Conservation (phyloP, 805 yeast species). For the Nakazawaea molendinolei region DNA sequence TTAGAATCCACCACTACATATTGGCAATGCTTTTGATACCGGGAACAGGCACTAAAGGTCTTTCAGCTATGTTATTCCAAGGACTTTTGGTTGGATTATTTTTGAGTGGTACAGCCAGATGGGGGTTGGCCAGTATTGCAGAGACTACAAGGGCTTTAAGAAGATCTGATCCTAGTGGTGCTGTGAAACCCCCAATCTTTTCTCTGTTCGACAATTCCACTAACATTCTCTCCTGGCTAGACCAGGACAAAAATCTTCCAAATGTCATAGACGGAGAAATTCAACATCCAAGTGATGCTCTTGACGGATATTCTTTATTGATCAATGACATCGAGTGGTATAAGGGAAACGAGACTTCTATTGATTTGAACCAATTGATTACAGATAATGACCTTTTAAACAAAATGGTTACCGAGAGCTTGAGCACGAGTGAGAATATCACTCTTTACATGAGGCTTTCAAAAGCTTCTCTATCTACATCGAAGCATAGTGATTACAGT, state of each 20-base stretch:
- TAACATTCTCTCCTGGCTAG: conserved; percentile 33
- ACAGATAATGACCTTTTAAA: conserved; percentile 23
- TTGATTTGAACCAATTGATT: conserved; percentile 35
- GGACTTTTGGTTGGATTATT: conserved; percentile 79
- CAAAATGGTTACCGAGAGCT: conserved; percentile 25
- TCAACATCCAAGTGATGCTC: conserved; percentile 21
- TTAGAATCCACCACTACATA: conserved; percentile 77
- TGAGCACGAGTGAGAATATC: conserved; percentile 26
- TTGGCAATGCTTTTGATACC: conserved; percentile 73
- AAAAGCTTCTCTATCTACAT: conserved; percentile 32
- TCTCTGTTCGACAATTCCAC: conserved; percentile 24
- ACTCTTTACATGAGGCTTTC: conserved; percentile 54
- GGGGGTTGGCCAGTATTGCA: conserved; percentile 90
- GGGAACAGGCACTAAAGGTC: conserved; percentile 73
- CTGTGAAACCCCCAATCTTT: conserved; percentile 44
- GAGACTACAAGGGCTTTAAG: conserved; percentile 65
- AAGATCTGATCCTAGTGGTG: conserved; percentile 68
- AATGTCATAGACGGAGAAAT: conserved; percentile 20
- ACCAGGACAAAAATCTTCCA: conserved; percentile 12
- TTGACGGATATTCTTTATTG: conserved; percentile 55
- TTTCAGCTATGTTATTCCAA: conserved; percentile 68
- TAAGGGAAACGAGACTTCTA: conserved; percentile 43
- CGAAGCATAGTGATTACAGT: conserved; percentile 53
- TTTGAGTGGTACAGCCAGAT: conserved; percentile 78
- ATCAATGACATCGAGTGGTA: conserved; percentile 76